Conservation (phyloP, 2,329 filamentous ascomycete genomes). For the Fusarium hostae region DNA sequence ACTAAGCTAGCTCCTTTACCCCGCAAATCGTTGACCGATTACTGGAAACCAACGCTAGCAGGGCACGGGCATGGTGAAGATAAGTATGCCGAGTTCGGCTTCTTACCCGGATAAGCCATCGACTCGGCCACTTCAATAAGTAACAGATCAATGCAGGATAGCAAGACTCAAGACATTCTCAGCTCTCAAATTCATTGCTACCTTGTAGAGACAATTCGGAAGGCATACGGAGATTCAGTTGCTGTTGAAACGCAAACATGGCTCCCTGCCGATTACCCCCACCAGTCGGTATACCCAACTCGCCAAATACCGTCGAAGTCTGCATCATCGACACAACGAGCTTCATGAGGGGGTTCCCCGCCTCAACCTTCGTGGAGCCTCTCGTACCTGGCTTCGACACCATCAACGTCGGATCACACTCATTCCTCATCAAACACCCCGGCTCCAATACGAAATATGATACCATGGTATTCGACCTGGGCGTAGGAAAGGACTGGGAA, state of each 20-base stretch:
- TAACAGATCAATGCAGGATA: background rate
- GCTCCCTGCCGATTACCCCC: background rate
- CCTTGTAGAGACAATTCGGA: too few species aligned
- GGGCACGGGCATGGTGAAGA: background rate
- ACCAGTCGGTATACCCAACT: background rate
- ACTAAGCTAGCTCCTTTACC: background rate
- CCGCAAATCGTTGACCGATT: background rate
- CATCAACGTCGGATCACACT: background rate
- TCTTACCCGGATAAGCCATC: background rate
- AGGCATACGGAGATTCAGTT: too few species aligned
- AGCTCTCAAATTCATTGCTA: too few species aligned
- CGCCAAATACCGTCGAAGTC: background rate
- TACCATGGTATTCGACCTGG: background rate
- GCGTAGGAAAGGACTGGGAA: background rate
- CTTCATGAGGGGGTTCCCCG: background rate
- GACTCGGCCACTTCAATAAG: background rate
- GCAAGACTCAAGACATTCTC: too few species aligned
- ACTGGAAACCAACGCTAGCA: background rate
- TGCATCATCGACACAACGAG: background rate
- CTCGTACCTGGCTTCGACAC: background rate
- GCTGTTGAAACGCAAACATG: background rate
- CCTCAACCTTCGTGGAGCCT: background rate
- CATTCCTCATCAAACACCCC: background rate
- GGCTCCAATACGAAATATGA: background rate
- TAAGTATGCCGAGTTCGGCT: background rate